Evolutionary conservation across 345 rosid genomes (phyloP), one percentile per base, ranked within the genome.

Genomic region (Combretum micranthum): DNA sequence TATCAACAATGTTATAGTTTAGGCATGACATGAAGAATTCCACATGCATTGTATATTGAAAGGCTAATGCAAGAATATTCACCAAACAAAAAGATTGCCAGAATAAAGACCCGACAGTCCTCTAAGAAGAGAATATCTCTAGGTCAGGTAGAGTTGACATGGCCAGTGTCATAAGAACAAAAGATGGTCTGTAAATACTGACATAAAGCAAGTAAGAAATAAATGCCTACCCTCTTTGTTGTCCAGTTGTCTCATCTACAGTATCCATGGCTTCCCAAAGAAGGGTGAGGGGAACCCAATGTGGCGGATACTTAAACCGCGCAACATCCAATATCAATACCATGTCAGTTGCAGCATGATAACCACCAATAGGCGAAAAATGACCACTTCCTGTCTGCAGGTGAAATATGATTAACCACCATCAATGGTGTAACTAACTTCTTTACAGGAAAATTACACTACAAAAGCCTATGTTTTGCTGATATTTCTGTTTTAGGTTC

Each of bases 321-420:
- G 96, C 96, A 55, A 86, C 96, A 69, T 88, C 96, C 69, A 88
- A 75, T 73, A 88, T 83, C 66, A 88, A 71, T 56, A 86, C 89
- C 96, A 88, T 86, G 72, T 88, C 96, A 56, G 69, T 80, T 61
- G 75, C 84, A 64, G 85, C 83, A 67, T 88, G 88, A 68, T 88
- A 88, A 39, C 94, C 95, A 67, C 94, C 96, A 61, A 86, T 83
- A 18, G 96, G 96, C 44, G 96, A 86, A 76, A 86, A 89, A 70
- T 89, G 96, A 18, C 90, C 91, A 19, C 70, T 72, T 70, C 96
- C 95, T 20, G 88, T 80, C 96, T 86, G 75, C 79, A 78, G 52
- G 44, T 16, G 3, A 60, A 25, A 15, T 37, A 44, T 12, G 56
- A 15, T 57, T 23, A 43, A 12, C 12, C 12, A 52, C 21, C 57